Conservation (phyloP, 768 basidiomycete species). For the Boletus patriciae region DNA sequence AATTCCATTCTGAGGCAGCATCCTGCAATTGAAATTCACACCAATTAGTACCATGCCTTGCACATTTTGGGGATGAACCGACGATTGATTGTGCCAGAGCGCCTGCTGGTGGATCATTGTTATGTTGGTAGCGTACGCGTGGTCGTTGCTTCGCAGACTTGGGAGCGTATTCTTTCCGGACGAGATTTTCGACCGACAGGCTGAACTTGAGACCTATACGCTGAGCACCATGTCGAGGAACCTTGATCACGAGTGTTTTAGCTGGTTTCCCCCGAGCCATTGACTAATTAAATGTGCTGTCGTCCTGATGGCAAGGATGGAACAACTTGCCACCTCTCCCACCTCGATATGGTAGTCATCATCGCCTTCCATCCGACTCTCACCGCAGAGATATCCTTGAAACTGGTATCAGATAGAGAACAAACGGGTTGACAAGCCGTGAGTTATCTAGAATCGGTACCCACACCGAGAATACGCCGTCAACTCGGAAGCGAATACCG, state of each 20-base stretch:
- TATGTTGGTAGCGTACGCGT: constrained; percentile 51
- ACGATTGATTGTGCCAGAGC: constrained; percentile 65
- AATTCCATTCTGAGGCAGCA: constrained; percentile 86
- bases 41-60: background rate
- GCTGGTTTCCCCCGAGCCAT: constrained; percentile 48
- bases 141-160: constrained; percentile 45
- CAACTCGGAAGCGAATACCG: constrained; percentile 1
- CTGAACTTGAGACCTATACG: constrained; percentile 63
- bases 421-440: background rate
- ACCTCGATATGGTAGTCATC: constrained; percentile 17
- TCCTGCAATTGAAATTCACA: constrained; percentile 41
- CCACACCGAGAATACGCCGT: background rate
- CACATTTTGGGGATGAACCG: constrained; percentile 28
- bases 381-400: background rate
- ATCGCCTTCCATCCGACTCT: background rate
- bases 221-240: constrained; percentile 76
- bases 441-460: background rate
- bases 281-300: background rate
- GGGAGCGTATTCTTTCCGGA: constrained; percentile 47
- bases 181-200: constrained; percentile 56
- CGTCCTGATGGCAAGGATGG: background rate
- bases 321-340: background rate
- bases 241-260: constrained; percentile 58
- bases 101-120: constrained; percentile 45
- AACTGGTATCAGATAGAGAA: background rate